phyloP scores from a whole-genome alignment of 1,284 basidiomycete genomes.

The Cryptococcus neoformans region DNA sequence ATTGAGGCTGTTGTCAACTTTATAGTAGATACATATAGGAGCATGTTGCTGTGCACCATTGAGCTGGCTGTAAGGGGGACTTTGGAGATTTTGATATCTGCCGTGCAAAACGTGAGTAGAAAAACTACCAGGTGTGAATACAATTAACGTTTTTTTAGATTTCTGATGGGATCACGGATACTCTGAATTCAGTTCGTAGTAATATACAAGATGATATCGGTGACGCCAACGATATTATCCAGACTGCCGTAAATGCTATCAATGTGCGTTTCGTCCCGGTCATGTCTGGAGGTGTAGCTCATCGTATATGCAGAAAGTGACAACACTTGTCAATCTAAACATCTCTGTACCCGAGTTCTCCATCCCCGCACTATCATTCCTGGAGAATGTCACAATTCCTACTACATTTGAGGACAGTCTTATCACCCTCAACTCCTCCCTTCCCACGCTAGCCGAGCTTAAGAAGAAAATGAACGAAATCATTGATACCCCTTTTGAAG shows the following conservation, averaged over 20 bases:
- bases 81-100: conserved; percentile 72
- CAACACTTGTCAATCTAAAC: conserved; percentile 59
- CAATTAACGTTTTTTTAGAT: conserved; percentile 55
- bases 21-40: conserved; percentile 85
- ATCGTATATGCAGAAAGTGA: conserved; percentile 43
- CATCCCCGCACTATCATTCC: conserved; percentile 65
- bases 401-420: conserved; percentile 72
- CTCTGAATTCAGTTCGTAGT: conserved; percentile 60
- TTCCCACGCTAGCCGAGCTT: conserved; percentile 76
- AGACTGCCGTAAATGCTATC: conserved; percentile 61
- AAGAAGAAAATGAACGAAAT: conserved; percentile 67
- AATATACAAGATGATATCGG: conserved; percentile 69
- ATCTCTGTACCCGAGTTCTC: conserved; percentile 66
- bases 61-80: conserved; percentile 83
- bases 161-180: conserved; percentile 62
- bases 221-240: conserved; percentile 66
- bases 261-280: conserved; percentile 52
- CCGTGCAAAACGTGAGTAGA: conserved; percentile 68
- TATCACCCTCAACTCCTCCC: conserved; percentile 67
- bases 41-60: conserved; percentile 85
- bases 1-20: conserved; percentile 89
- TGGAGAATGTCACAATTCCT: conserved; percentile 79
- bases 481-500: conserved; percentile 79
- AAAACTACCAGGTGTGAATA: not conserved
- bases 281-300: not conserved